These are phyloP conservation scores for Annulohypoxylon stygium DNA, from an alignment of 495 filamentous ascomycete genomes.

Conservation along the genomic window DNA sequence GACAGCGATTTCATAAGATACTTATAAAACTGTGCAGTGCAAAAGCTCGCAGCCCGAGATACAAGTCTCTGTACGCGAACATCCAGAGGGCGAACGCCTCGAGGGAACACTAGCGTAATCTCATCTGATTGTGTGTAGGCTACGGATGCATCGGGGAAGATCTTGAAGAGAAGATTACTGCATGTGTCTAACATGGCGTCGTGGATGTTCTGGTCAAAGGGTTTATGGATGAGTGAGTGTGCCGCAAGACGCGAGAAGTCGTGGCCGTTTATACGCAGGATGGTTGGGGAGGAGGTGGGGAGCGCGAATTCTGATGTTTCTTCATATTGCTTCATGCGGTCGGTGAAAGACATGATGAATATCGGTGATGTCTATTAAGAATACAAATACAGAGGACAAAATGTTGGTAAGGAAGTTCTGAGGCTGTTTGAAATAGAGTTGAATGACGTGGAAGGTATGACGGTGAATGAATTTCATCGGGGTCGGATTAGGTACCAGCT, in stretches of 20 bases:
- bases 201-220: slow-evolving; percentile 31
- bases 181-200: slow-evolving; percentile 32
- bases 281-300: slow-evolving; percentile 22
- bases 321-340: slow-evolving; percentile 40
- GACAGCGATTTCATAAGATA: slow-evolving; percentile 6
- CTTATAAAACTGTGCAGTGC: slow-evolving; percentile 32
- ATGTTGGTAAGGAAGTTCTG: background rate
- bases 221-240: slow-evolving; percentile 12
- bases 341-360: slow-evolving; percentile 13
- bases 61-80: slow-evolving; percentile 29
- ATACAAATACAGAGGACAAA: background rate
- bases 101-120: slow-evolving; percentile 35
- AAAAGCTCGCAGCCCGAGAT: slow-evolving; percentile 32
- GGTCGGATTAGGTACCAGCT: slow-evolving; percentile 11
- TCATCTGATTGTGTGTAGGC: slow-evolving; percentile 36
- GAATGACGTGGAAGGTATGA: background rate
- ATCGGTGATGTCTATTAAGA: background rate
- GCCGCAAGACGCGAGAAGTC: slow-evolving; percentile 27
- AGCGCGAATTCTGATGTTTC: slow-evolving; percentile 12
- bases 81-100: slow-evolving; percentile 15
- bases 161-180: slow-evolving; percentile 23
- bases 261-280: slow-evolving; percentile 33
- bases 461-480: slow-evolving; percentile 18
- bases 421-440: background rate
- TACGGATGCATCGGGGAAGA: slow-evolving; percentile 25